Evolutionary conservation across 2,329 filamentous ascomycete species (phyloP).

Genomic region (Fusarium denticulatum): DNA sequence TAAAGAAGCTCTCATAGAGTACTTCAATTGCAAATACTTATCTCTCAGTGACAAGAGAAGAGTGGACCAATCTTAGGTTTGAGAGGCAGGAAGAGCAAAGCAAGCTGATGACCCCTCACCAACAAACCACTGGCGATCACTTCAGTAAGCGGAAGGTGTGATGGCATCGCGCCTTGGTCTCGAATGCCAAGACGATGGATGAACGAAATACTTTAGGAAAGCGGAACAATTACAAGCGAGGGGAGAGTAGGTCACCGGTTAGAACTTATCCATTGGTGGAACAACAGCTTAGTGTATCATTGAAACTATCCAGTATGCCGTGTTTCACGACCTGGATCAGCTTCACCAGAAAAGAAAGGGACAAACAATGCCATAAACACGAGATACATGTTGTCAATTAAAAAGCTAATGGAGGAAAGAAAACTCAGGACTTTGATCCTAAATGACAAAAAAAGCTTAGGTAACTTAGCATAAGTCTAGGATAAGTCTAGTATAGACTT

Average conservation of each 20-base stretch:
- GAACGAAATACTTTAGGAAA: too few relatives aligned
- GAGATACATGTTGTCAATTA: background rate
- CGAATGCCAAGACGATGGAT: background rate
- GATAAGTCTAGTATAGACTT: too few relatives aligned
- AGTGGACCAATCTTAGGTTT: too few relatives aligned
- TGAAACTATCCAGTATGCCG: background rate
- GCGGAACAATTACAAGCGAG: background rate
- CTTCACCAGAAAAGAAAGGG: background rate
- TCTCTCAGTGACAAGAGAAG: background rate
- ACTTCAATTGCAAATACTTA: background rate
- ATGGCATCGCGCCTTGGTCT: background rate
- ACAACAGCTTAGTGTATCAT: background rate
- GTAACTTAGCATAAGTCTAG: too few relatives aligned
- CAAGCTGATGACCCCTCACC: background rate
- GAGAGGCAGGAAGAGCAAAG: background rate
- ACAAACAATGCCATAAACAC: background rate
- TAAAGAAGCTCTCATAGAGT: too few relatives aligned
- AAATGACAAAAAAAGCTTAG: too few relatives aligned
- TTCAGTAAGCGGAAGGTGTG: background rate
- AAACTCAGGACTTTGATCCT: too few relatives aligned
- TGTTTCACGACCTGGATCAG: background rate
- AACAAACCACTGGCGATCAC: background rate
- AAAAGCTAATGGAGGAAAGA: too few relatives aligned
- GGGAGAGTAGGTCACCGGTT: background rate
- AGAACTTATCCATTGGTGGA: conserved; percentile 2